Evolutionary conservation across 75 land plant genomes (phyloP).

Genomic region (Picea sitchensis): DNA sequence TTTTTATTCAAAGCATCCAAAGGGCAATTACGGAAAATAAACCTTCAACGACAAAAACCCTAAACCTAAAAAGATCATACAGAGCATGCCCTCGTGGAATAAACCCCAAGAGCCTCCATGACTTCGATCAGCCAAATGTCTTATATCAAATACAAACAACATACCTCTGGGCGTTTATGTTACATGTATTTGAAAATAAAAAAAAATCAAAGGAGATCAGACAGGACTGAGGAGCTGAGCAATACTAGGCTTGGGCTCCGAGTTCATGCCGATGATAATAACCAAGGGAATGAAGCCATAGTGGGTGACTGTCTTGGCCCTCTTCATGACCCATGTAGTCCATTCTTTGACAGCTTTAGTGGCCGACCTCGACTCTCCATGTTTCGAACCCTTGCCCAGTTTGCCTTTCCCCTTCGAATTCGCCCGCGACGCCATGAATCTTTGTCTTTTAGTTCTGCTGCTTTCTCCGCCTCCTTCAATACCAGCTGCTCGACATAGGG

Average conservation of each 20-base stretch:
- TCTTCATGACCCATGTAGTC: constrained; percentile 67
- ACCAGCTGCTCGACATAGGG: too few species aligned
- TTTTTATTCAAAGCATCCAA: too few species aligned
- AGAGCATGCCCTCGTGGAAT: too few species aligned
- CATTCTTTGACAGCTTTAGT: constrained; percentile 43
- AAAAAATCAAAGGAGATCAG: constrained; percentile 12
- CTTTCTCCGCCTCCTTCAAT: too few species aligned
- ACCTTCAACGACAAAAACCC: too few species aligned
- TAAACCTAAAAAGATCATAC: too few species aligned
- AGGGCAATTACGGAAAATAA: too few species aligned
- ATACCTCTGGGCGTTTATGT: not conserved
- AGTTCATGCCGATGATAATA: constrained; percentile 82
- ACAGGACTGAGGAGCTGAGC: constrained; percentile 79
- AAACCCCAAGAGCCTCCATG: too few species aligned
- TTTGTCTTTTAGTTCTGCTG: not conserved
- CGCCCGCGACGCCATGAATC: constrained; percentile 20
- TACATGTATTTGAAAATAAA: not conserved
- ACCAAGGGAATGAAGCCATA: constrained; percentile 83
- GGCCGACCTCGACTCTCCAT: not conserved
- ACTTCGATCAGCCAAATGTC: not conserved
- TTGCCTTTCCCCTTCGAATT: constrained; percentile 28
- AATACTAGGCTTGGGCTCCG: constrained; percentile 74
- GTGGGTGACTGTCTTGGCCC: constrained; percentile 68
- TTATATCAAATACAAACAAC: not conserved
- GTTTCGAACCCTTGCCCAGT: constrained; percentile 12